Evolutionary conservation across 768 basidiomycete species (phyloP).

Genomic region (Pisolithus microcarpus): DNA sequence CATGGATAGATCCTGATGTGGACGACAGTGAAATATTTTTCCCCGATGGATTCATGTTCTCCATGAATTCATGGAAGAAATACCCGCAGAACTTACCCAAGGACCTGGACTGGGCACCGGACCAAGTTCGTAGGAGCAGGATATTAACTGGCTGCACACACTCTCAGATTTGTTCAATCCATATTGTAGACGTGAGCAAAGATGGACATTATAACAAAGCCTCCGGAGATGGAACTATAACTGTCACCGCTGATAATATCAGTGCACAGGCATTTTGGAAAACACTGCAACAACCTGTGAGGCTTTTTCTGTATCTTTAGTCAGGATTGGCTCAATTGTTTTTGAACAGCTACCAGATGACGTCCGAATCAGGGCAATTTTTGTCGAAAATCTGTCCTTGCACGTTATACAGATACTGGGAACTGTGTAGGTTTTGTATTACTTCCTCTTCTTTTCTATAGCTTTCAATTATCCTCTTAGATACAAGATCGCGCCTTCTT

Average conservation of each 20-base stretch:
- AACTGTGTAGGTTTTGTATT: slow-evolving; percentile 23
- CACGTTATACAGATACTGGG: slow-evolving; percentile 31
- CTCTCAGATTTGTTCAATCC: slow-evolving; percentile 10
- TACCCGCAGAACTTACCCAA: too few relatives aligned
- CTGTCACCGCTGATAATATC: slow-evolving; percentile 11
- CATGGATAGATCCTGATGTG: slow-evolving; percentile 21
- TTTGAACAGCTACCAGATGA: slow-evolving; percentile 14
- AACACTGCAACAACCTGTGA: slow-evolving; percentile 20
- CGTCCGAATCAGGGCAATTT: slow-evolving; percentile 25
- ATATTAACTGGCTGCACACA: slow-evolving; percentile 23
- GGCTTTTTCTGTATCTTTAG: not conserved
- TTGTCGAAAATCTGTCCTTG: slow-evolving; percentile 23
- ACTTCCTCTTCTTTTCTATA: too few relatives aligned
- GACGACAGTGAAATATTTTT: slow-evolving; percentile 28
- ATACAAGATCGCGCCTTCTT: slow-evolving; percentile 32
- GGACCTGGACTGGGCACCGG: too few relatives aligned
- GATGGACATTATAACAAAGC: slow-evolving; percentile 13
- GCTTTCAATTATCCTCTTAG: slow-evolving; percentile 7
- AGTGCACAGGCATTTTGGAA: slow-evolving; percentile 25
- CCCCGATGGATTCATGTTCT: too few relatives aligned
- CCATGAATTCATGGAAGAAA: too few relatives aligned
- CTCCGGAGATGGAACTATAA: not conserved
- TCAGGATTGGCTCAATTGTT: not conserved
- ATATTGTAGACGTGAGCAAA: slow-evolving; percentile 15
- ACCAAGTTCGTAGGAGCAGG: too few relatives aligned